Conservation (phyloP, 257 asterid species). For the Osmanthus fragrans region DNA sequence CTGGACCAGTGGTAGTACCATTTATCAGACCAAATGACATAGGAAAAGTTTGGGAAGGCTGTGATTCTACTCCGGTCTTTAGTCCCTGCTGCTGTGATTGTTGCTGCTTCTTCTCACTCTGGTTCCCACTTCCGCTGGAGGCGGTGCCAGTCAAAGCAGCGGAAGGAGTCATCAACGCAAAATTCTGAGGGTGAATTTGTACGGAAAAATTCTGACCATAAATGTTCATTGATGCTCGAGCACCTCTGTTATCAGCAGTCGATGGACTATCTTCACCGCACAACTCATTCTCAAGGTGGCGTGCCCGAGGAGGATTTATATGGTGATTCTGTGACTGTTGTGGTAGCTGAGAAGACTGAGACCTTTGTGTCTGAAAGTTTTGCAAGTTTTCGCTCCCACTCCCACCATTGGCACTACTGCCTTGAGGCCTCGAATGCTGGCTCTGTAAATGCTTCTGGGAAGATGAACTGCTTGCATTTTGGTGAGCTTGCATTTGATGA, state of each 20-base stretch:
- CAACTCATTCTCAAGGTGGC: slow-evolving; percentile 55
- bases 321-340: slow-evolving; percentile 58
- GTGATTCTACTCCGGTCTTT: slow-evolving; percentile 53
- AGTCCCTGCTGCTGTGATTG: slow-evolving; percentile 51
- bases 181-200: slow-evolving; percentile 75
- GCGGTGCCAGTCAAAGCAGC: slow-evolving; percentile 43
- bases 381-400: slow-evolving; percentile 39
- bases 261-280: slow-evolving; percentile 67
- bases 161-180: slow-evolving; percentile 59
- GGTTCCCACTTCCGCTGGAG: slow-evolving; percentile 38
- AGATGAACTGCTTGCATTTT: slow-evolving; percentile 50
- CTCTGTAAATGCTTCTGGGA: slow-evolving; percentile 71
- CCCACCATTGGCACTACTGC: slow-evolving; percentile 29
- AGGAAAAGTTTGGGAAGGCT: slow-evolving; percentile 67
- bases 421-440: slow-evolving; percentile 59
- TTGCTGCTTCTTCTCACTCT: slow-evolving; percentile 52
- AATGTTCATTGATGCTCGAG: slow-evolving; percentile 54
- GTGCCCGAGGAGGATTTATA: slow-evolving; percentile 30
- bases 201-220: slow-evolving; percentile 65
- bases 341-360: slow-evolving; percentile 48
- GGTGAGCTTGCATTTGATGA: slow-evolving; percentile 56
- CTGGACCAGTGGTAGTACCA: slow-evolving; percentile 48
- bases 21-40: slow-evolving; percentile 78
- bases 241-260: slow-evolving; percentile 51
- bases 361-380: slow-evolving; percentile 48